A percentile compares a stretch with the other conserved stretches of the same genome.
These are phyloP conservation scores for Synchytrium microbalum DNA, from an alignment of 371 early-diverging fungal genomes.

Conservation along the genomic window DNA sequence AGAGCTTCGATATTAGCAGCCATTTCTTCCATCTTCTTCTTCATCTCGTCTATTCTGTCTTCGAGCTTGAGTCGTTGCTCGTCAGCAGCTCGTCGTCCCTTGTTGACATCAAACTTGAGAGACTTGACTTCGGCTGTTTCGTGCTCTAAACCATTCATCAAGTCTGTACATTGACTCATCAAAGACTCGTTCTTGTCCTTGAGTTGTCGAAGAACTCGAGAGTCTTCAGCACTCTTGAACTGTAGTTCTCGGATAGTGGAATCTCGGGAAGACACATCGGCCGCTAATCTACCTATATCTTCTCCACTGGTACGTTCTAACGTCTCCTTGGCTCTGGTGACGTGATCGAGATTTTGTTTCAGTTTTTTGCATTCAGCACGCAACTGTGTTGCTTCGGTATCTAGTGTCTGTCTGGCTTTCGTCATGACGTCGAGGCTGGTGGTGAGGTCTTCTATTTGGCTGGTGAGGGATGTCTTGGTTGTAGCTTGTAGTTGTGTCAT, in stretches of 20 bases:
- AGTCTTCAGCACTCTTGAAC: constrained; percentile 25
- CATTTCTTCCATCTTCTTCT: constrained; percentile 24
- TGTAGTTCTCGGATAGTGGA: constrained; percentile 27
- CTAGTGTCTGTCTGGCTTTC: constrained; percentile 23
- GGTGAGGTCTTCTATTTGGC: constrained; percentile 15
- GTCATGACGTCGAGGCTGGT: constrained; percentile 15
- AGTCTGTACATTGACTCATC: constrained; percentile 42
- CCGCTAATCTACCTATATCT: constrained; percentile 27
- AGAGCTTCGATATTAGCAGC: constrained; percentile 35
- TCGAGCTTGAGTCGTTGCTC: constrained; percentile 26
- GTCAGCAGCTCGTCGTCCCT: constrained; percentile 28
- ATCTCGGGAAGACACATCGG: constrained; percentile 27
- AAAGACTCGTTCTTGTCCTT: constrained; percentile 39
- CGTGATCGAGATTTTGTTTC: constrained; percentile 21
- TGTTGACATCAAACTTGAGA: constrained; percentile 31
- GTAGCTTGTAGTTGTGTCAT: constrained; percentile 16
- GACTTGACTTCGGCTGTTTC: constrained; percentile 32
- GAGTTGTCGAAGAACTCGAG: constrained; percentile 18
- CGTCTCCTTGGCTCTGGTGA: constrained; percentile 33
- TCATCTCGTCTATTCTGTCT: constrained; percentile 35
- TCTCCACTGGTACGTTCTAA: constrained; percentile 26
- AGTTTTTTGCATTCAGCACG: constrained; percentile 16
- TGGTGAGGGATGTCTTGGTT: constrained; percentile 25
- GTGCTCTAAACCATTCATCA: constrained; percentile 35
- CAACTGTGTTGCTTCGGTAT: constrained; percentile 12